A percentile compares a stretch with the other conserved stretches of the same genome.
Evolutionary conservation across 129 eudicot species (phyloP).

Genomic region (Helianthus tuberosus): DNA sequence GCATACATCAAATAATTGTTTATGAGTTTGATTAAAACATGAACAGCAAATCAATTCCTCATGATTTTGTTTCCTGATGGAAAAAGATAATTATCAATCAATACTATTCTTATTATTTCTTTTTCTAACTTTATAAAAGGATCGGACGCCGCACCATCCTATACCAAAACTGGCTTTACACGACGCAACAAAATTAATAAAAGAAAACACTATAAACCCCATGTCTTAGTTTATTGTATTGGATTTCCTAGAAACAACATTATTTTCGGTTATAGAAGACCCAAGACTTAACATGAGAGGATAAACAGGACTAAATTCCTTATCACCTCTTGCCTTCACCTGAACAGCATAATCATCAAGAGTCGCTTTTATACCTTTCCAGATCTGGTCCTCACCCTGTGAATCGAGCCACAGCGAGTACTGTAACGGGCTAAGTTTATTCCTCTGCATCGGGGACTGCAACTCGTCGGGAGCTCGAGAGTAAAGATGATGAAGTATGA

Average conservation of each 20-base stretch:
- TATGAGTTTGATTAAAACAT: neutral
- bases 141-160: constrained; percentile 1
- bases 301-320: constrained; percentile 78
- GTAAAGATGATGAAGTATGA: constrained; percentile 84
- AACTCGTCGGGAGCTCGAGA: constrained; percentile 90
- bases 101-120: neutral
- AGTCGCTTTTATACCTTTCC: constrained; percentile 91
- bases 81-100: neutral
- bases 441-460: constrained; percentile 89
- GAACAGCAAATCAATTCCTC: constrained; percentile 5
- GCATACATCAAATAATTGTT: constrained; percentile 10
- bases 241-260: neutral
- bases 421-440: constrained; percentile 71
- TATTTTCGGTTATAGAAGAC: constrained; percentile 60
- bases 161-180: neutral
- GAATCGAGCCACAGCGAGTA: constrained; percentile 93
- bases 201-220: no score
- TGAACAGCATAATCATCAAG: constrained; percentile 84
- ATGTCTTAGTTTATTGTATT: no score
- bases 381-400: constrained; percentile 92
- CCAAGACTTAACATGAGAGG: constrained; percentile 62
- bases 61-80: constrained; percentile 4
- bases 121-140: constrained; percentile 5
- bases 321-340: constrained; percentile 76
- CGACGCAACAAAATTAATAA: no score